These are phyloP conservation scores for Phytophthora tentaculata DNA, from an alignment of 352 stramenopile species.

Conservation along the genomic window DNA sequence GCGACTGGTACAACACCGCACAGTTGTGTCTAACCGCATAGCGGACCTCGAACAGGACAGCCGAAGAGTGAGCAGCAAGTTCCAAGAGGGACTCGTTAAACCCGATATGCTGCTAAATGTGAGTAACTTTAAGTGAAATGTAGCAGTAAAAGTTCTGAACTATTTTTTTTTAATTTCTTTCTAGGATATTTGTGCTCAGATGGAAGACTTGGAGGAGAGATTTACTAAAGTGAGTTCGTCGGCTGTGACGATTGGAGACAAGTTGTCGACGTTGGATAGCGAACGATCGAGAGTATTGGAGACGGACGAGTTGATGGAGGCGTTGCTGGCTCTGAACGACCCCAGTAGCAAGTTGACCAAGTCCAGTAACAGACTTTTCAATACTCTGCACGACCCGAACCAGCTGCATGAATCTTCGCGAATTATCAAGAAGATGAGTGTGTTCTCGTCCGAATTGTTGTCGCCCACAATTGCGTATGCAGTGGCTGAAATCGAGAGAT, in stretches of 20 bases:
- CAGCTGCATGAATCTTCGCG: conserved; percentile 72
- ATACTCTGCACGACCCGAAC: conserved; percentile 70
- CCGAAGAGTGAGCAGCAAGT: conserved; percentile 55
- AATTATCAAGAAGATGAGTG: conserved; percentile 78
- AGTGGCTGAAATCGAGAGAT: conserved; percentile 70
- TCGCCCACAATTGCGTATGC: conserved; percentile 61
- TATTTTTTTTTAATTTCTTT: conserved; percentile 13
- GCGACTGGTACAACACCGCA: conserved; percentile 60
- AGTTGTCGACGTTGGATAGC: conserved; percentile 65
- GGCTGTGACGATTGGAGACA: conserved; percentile 74
- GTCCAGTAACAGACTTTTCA: conserved; percentile 68
- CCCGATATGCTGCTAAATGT: conserved; percentile 70
- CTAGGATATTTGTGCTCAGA: conserved; percentile 75
- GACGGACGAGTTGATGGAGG: conserved; percentile 82
- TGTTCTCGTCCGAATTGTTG: conserved; percentile 75
- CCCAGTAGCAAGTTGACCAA: conserved; percentile 53
- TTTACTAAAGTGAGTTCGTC: conserved; percentile 90
- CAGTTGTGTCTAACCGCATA: conserved; percentile 65
- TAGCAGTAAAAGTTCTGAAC: conserved; percentile 1
- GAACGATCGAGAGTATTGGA: conserved; percentile 73
- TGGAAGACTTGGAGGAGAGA: conserved; percentile 85
- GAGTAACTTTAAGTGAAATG: conserved; percentile 10
- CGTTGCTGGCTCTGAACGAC: conserved; percentile 75
- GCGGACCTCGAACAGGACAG: conserved; percentile 70
- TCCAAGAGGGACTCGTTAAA: conserved; percentile 65